Evolutionary conservation across 768 basidiomycete genomes (phyloP).

Genomic region (Hericium erinaceus): DNA sequence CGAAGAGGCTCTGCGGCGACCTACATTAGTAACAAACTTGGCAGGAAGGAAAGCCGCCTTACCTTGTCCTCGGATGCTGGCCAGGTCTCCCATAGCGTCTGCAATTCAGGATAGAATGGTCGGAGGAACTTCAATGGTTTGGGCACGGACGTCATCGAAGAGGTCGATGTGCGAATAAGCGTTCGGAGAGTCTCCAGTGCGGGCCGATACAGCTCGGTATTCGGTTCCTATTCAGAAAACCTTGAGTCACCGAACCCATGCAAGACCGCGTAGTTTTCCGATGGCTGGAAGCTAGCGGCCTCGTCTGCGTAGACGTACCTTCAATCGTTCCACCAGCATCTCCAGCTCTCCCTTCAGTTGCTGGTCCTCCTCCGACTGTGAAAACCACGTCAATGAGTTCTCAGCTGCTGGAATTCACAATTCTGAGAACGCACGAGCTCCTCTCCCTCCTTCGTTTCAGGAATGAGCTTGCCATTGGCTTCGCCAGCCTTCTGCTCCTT

Average conservation of each 20-base stretch:
- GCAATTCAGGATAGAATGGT: conserved; percentile 84
- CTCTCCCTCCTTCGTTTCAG: conserved; percentile 44
- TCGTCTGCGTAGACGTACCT: conserved; percentile 38
- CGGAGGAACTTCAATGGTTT: conserved; percentile 98
- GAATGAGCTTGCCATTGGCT: conserved; percentile 28
- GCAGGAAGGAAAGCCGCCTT: background rate
- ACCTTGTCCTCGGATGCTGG: conserved; percentile 72
- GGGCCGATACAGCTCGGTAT: conserved; percentile 75
- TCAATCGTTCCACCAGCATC: conserved; percentile 91
- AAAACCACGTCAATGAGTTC: background rate
- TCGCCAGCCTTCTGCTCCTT: conserved; percentile 47
- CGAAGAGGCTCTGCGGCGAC: conserved; percentile 69
- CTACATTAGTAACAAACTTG: conserved; percentile 1
- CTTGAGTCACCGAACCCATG: background rate
- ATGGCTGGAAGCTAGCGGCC: too few relatives aligned
- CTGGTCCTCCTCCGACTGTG: conserved; percentile 88
- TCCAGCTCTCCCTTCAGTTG: conserved; percentile 92
- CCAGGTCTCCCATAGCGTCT: conserved; percentile 79
- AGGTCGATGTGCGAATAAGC: conserved; percentile 91
- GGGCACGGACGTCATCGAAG: conserved; percentile 98
- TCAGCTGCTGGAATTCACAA: background rate
- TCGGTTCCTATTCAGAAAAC: conserved; percentile 59
- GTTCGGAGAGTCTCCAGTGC: conserved; percentile 91
- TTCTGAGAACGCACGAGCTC: conserved; percentile 55
- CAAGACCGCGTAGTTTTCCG: background rate